Base-by-base conservation (phyloP, 2,329 filamentous ascomycete genomes). In the Diaporthe ilicicola region DNA sequence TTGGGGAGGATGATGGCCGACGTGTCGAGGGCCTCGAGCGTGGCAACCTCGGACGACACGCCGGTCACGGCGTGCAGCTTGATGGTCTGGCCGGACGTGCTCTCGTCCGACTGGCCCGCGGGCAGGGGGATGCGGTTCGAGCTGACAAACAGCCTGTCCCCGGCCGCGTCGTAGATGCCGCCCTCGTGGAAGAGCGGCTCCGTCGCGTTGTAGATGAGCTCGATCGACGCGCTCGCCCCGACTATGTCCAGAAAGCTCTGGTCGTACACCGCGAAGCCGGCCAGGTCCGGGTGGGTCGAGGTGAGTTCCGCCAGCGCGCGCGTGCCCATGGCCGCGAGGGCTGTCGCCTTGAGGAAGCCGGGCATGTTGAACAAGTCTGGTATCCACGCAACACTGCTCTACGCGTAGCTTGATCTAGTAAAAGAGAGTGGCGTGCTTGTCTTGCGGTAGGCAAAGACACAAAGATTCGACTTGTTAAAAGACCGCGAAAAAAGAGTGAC, bases 151-250 rank as follows among this genome's bases (percentile, higher is more conserved):
- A 73, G 65, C 8, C 59, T 62, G 32, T 70, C 72, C 7, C 27
- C 59, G 8, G 51, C 32, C 46, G 56, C 70, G 42, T 50, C 44
- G 70, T 71, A 73, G 53, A 69, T 42, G 13, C 39, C 66, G 1
- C 62, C 72, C 46, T 73, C 72, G 54, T 73, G 72, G 53, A 73
- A 73, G 48, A 73, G 51, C n/a, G 70, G 39, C 22, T 73, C 70
- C 24, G 65, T 72, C 9, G 66, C 72, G 42, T 69, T 72, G 46
- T 65, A 50, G 37, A 73, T 69, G 32, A 73, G 72, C 48, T 71
- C 55, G 37, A 73, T 72, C 8, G 72, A 72, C 15, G 72, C 67
- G 17, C 39, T 73, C 5, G 37, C 13, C 8, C 72, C 72, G 2
- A 72, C 27, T 1, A 73, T 62, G 51, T 46, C 59, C n/a, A 39